Base-by-base conservation (phyloP, 805 yeast genomes). In the Wickerhamiella musiphila region DNA sequence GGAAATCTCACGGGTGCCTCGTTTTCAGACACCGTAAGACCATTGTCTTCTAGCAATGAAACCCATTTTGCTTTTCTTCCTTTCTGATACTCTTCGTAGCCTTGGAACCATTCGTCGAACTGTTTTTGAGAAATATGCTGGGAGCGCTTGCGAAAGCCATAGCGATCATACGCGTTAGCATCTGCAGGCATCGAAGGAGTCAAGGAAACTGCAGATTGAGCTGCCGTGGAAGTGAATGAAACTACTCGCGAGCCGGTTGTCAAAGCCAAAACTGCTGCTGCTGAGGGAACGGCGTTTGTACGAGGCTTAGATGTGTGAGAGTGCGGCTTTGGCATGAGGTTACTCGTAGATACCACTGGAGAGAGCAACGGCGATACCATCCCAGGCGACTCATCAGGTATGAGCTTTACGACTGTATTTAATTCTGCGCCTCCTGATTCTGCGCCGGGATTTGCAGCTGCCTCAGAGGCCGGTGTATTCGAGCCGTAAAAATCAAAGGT, bases 11-110 rank as follows among this genome's bases (percentile, higher is more conserved):
- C 49, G 3, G 58, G 58, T 5, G 52, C 54, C 21, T 63, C 70
- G 28, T 61, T 54, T n/a, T 19, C 13, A 8, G 54, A 42, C 5
- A 61, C 49, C 11, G 42, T 45, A 4, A 84, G 55, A 0, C 94
- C 94, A 46, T 67, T 68, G 42, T 69, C 74, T 33, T 61, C 64
- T 65, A 86, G 60, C 18, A 81, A 54, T 2, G 55, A 41, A 16
- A 56, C 64, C 98, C 98, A 86, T 53, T 83, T 83, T 38, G 59
- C 61, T 53, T 77, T 74, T 15, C 94, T 61, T 26, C 76, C 61
- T 5, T 60, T 52, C 36, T 73, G 56, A 50, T 78, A 77, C 18
- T 60, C 66, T 9, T 74, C 61, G 53, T 86, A 84, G 7, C 60
- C 65, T 2, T 39, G 37, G 70, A 81, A 77, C 95, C 96, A 86